Conservation (phyloP, 768 basidiomycete genomes). For the Mycena filopes region DNA sequence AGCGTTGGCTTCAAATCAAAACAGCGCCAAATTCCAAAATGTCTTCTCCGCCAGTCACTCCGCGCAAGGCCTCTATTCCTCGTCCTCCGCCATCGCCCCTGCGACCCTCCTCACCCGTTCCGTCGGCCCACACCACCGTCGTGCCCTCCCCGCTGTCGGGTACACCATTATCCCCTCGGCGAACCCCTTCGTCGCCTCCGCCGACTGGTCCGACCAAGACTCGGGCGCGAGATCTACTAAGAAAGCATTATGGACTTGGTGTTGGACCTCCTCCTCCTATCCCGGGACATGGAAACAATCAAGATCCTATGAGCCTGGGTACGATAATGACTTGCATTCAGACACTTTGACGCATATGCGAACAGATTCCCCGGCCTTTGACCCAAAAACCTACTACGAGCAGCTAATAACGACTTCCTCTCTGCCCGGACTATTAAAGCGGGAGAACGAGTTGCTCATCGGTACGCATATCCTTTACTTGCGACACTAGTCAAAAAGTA, state of each 20-base stretch:
- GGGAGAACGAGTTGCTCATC: constrained; percentile 83
- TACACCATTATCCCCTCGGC: constrained; percentile 41
- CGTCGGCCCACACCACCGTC: constrained; percentile 34
- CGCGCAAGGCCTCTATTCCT: constrained; percentile 41
- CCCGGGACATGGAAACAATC: constrained; percentile 61
- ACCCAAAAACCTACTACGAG: constrained; percentile 86
- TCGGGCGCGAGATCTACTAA: constrained; percentile 78
- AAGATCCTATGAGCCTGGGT: constrained; percentile 89
- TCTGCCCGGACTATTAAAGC: constrained; percentile 75
- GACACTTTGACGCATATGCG: background rate
- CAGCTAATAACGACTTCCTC: constrained; percentile 87
- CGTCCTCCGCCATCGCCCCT: constrained; percentile 57
- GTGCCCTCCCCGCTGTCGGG: constrained; percentile 34
- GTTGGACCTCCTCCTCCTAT: constrained; percentile 75
- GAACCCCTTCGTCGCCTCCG: constrained; percentile 41
- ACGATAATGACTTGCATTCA: constrained; percentile 34
- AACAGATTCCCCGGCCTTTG: constrained; percentile 83
- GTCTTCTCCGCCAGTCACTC: constrained; percentile 35
- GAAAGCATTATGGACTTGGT: constrained; percentile 90
- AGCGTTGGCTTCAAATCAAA: background rate
- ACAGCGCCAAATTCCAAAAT: background rate
- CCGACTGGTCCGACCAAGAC: constrained; percentile 50
- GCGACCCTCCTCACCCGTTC: constrained; percentile 49
- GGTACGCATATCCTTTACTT: constrained; percentile 51
- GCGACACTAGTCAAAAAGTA: background rate